These are phyloP conservation scores for Porphyra umbilicalis DNA, from an alignment of 31 red algal species.

Conservation along the genomic window DNA sequence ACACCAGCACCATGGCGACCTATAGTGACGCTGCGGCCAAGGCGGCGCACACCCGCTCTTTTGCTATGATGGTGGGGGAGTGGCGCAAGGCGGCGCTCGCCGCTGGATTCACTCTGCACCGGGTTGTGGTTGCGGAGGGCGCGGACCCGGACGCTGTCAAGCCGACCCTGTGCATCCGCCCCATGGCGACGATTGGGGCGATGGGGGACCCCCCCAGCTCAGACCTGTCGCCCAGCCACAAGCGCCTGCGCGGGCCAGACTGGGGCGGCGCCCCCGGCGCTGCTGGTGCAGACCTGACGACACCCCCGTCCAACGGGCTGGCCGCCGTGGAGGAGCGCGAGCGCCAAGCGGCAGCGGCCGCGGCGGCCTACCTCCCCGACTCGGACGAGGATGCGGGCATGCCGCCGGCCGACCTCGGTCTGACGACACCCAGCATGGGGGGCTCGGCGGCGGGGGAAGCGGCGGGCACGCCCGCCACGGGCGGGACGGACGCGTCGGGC, in stretches of 20 bases:
- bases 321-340: neutral
- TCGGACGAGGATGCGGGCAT: neutral
- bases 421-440: neutral
- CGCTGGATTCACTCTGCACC: neutral
- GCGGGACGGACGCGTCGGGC: neutral
- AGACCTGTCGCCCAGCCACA: neutral
- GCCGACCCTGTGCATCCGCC: neutral
- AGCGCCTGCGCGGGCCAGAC: neutral
- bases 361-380: neutral
- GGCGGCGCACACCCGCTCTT: neutral
- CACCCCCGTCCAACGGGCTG: too few relatives aligned
- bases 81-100: neutral
- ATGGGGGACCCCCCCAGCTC: neutral
- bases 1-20: too few relatives aligned
- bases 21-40: too few relatives aligned
- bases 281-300: neutral
- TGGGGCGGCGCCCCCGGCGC: neutral
- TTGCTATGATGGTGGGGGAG: neutral
- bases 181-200: neutral
- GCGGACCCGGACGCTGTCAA: neutral
- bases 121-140: neutral
- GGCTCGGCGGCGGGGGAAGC: neutral
- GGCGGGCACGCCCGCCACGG: neutral
- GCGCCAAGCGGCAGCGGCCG: neutral
- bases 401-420: neutral